Base-by-base conservation (phyloP, 768 basidiomycete genomes). In the Dioszegia aurantiaca region DNA sequence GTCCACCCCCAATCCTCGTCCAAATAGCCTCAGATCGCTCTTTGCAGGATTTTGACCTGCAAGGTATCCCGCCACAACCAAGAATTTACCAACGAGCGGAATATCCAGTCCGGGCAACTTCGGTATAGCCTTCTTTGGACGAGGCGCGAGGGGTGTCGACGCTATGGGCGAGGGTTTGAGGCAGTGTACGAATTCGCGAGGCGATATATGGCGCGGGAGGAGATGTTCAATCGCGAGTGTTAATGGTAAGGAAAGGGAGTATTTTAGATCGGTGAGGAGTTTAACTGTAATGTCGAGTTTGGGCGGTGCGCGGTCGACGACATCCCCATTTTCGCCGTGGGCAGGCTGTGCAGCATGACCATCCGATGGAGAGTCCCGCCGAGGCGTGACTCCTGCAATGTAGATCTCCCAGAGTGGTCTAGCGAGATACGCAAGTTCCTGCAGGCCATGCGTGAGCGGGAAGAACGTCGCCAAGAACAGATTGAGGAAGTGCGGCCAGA, bases 11-110 rank as follows among this genome's bases (percentile, higher is more conserved):
- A 83, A 58, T 0, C 84, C 86, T 14, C 90, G 74, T 3, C 87
- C 87, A 75, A 95, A 90, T 83, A 94, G 86, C 36, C 88, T 80
- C 62, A 89, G 33, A 75, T 93, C 91, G 9, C 84, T 85, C 68
- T 85, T 86, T 0, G 85, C 75, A 1, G 91, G 90, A 68, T 94
- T 95, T 40, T 86, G 87, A 40, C 89, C 89, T 4, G 90, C 89
- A 39, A 91, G 77, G 69, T 86, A 94, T 1, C 86, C 83, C 0
- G 88, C 87, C 3, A 91, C 74, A 4, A 92, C 77, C 23, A 91
- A 80, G 65, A 84, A 90, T 67, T 87, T 87, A 21, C 85, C 84
- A 10, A 62, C 59, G 2, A 65, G 16, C 23, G 67, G 62, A 12
- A 77, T 28, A 6, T 67, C 58, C 30, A 70, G 51, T 21, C 47